Conservation (phyloP, 257 asterid genomes). For the Jacaranda copaia region DNA sequence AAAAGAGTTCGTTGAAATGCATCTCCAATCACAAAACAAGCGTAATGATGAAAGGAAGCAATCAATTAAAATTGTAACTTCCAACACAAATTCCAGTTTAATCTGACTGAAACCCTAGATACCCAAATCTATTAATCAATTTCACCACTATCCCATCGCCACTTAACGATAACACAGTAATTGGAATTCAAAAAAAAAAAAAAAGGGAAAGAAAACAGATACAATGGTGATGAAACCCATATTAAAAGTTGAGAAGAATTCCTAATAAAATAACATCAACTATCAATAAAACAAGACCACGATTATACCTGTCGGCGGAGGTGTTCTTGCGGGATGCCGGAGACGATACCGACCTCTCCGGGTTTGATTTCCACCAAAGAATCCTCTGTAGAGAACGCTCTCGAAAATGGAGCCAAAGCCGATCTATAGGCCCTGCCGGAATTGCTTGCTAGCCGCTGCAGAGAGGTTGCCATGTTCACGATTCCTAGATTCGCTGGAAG, state of each 20-base stretch:
- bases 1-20: neutral
- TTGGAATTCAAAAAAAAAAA: neutral
- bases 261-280: neutral
- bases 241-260: neutral
- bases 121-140: neutral
- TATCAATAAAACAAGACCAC: neutral
- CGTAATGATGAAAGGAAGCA: neutral
- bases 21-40: neutral
- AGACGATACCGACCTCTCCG: conserved; percentile 87
- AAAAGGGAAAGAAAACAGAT: no score
- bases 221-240: neutral
- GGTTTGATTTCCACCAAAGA: conserved; percentile 77
- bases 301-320: conserved; percentile 61
- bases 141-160: conserved; percentile 6
- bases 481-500: conserved; percentile 24
- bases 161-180: neutral
- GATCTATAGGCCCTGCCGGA: conserved; percentile 53
- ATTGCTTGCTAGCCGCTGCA: conserved; percentile 61
- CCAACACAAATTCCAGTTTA: conserved; percentile 6
- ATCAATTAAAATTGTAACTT: conserved; percentile 5
- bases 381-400: conserved; percentile 68
- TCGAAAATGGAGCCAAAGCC: conserved; percentile 48
- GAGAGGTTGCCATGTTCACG: conserved; percentile 68
- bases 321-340: conserved; percentile 93
- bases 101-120: conserved; percentile 12